phyloP scores from a whole-genome alignment of 2,329 filamentous ascomycete species.

The Byssochlamys sp. region DNA sequence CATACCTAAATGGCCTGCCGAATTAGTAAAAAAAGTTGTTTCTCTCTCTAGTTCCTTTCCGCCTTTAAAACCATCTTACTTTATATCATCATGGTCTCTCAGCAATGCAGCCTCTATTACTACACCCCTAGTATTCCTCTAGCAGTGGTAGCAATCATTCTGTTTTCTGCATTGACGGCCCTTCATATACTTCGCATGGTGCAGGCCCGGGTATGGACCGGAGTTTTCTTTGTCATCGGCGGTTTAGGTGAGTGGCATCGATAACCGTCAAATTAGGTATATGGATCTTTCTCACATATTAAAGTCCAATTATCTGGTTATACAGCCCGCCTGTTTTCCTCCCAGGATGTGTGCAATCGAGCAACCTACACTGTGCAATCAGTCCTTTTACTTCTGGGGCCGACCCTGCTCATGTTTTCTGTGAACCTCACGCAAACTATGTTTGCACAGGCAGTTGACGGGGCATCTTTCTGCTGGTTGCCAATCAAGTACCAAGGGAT shows the following conservation, averaged over 20 bases:
- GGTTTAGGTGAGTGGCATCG: not conserved
- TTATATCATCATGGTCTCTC: not conserved
- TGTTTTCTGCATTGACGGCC: not conserved
- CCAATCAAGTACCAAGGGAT: not conserved
- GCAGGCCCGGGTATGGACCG: not conserved
- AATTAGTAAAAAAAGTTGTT: not conserved
- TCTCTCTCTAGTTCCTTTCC: not conserved
- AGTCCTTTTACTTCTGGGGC: constrained; percentile 5
- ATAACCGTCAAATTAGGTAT: not conserved
- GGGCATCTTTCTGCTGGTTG: not conserved
- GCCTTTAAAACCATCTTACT: not conserved
- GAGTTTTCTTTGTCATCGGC: not conserved
- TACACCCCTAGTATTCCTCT: not conserved
- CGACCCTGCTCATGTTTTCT: constrained; percentile 8
- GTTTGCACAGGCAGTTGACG: not conserved
- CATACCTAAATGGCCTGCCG: too few species aligned
- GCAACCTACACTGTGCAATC: constrained; percentile 3
- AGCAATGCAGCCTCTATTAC: not conserved
- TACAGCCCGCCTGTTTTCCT: not conserved
- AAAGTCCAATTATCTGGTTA: not conserved
- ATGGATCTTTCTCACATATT: not conserved
- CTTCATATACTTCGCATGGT: not conserved
- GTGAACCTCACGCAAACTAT: constrained; percentile 4
- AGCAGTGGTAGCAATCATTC: not conserved
- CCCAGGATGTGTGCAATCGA: not conserved